Base-by-base conservation (phyloP, 2,329 filamentous ascomycete species). In the Ophiosphaerella korrae region DNA sequence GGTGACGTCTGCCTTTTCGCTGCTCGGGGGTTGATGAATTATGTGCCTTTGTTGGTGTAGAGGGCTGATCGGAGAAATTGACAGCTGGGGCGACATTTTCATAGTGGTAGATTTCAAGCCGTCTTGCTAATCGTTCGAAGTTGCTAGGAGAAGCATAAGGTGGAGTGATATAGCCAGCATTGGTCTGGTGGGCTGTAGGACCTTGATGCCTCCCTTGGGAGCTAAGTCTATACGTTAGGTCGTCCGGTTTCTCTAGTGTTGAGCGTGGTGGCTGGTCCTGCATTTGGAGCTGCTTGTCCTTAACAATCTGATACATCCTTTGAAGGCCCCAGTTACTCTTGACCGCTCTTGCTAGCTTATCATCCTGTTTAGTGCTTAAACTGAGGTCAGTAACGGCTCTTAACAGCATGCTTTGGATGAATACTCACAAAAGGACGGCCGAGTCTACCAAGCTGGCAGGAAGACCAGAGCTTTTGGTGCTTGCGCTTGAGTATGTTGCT, bases 1-100 rank as follows among this genome's bases (percentile, higher is more conserved):
- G 50, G 36, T 60, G 58, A 11, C 56, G 55, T 14, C 45, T 50
- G 13, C 40, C 29, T 35, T 35, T 13, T 13, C 36, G 26, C 21
- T 24, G 40, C 14, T 36, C 34, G 9, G 26, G n/a, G 6, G 35
- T 9, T 11, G 41, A 14, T 8, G 41, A 18, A n/a, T 18, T 16
- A 3, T 14, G 16, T 13, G 33, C 16, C 3, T 26, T 32, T 24
- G 32, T 29, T 16, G 37, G 23, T 4, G 37, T 50, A 23, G 14
- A 32, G 13, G 21, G 42, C 6, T 24, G 23, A n/a, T 12, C 32
- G 24, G 12, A 35, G 2, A 33, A 14, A 23, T n/a, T 43, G n/a
- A 31, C 3, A 11, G 31, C n/a, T 11, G 21, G 7, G 9, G 5
- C 26, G 26, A 4, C 18, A 21, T 29, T 29, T 29, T 29, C 11